These are phyloP conservation scores for Uronychia setigera DNA, from an alignment of 73 alveolate genomes.

Conservation along the genomic window DNA sequence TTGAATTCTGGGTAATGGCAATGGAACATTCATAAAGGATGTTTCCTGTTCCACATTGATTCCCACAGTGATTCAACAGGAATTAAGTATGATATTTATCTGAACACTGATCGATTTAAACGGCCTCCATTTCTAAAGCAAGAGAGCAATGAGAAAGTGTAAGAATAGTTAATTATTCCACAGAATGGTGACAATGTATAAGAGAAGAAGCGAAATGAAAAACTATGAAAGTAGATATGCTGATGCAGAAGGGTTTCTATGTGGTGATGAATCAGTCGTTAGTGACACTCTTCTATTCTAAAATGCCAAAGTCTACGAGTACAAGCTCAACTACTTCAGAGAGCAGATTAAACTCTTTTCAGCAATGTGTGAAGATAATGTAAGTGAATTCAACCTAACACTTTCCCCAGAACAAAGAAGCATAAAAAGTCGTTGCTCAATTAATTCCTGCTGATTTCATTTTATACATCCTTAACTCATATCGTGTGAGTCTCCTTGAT, in stretches of 20 bases:
- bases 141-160: background rate
- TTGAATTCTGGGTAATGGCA: background rate
- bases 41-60: background rate
- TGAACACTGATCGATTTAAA: background rate
- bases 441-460: background rate
- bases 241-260: background rate
- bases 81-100: background rate
- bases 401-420: slow-evolving; percentile 4
- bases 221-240: background rate
- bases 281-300: background rate
- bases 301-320: background rate
- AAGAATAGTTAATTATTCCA: too few relatives aligned
- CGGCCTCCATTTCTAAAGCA: background rate
- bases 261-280: background rate
- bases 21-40: background rate
- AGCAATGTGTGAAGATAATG: background rate
- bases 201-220: background rate
- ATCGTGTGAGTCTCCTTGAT: background rate
- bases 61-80: background rate
- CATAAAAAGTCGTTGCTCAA: background rate
- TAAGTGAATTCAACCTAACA: background rate
- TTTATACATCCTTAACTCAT: background rate
- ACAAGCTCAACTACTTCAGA: background rate
- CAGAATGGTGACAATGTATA: background rate
- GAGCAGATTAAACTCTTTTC: background rate